These are phyloP conservation scores for Colletotrichum cuscutae DNA, from an alignment of 2,329 filamentous ascomycete genomes.

Conservation along the genomic window DNA sequence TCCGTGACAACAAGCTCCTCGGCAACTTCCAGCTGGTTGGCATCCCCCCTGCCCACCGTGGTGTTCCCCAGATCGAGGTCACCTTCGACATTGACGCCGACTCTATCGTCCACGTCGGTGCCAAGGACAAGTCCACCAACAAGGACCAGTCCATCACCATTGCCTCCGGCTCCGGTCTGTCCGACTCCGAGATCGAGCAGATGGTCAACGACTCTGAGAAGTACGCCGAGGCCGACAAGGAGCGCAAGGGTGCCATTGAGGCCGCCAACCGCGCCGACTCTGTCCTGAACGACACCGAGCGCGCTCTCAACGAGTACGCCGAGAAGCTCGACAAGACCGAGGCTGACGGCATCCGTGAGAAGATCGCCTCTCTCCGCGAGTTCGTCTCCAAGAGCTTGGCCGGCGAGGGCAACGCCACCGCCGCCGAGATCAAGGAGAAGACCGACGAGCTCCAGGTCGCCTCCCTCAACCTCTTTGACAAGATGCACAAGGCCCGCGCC, in stretches of 20 bases:
- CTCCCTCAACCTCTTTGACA: slow-evolving; percentile 96
- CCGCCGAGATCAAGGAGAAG: slow-evolving; percentile 97
- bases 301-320: slow-evolving; percentile 95
- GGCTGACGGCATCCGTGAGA: slow-evolving; percentile 92
- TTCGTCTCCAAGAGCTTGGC: slow-evolving; percentile 94
- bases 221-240: slow-evolving; percentile 94
- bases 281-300: slow-evolving; percentile 97
- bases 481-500: slow-evolving; percentile 97
- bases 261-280: slow-evolving; percentile 97
- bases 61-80: slow-evolving; percentile 96
- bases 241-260: slow-evolving; percentile 95
- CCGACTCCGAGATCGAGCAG: slow-evolving; percentile 91
- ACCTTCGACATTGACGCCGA: slow-evolving; percentile 99
- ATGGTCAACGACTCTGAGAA: slow-evolving; percentile 99
- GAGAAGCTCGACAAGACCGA: slow-evolving; percentile 97
- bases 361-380: slow-evolving; percentile 87
- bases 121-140: slow-evolving; percentile 99
- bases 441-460: slow-evolving; percentile 97
- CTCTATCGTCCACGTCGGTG: slow-evolving; percentile 96
- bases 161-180: slow-evolving; percentile 96
- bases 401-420: slow-evolving; percentile 86
- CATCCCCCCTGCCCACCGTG: slow-evolving; percentile 94
- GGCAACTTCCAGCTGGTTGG: slow-evolving; percentile 99
- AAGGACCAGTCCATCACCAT: slow-evolving; percentile 99
- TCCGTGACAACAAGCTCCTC: slow-evolving; percentile 97